phyloP scores from a whole-genome alignment of 2,329 filamentous ascomycete species.

The Hymenoscyphus albidus region DNA sequence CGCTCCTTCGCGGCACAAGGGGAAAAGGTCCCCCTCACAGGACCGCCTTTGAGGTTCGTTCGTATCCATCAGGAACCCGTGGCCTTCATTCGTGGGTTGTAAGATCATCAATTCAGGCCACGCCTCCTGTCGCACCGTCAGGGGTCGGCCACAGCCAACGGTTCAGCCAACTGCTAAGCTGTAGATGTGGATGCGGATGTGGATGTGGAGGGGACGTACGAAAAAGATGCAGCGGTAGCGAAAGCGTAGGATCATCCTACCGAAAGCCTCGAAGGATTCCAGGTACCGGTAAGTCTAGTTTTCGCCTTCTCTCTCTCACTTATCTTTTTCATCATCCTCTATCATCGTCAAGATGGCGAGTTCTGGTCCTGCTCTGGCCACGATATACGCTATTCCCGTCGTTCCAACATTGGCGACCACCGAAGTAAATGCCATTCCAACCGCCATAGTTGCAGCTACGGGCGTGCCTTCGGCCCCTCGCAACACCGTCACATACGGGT shows the following conservation, averaged over 20 bases:
- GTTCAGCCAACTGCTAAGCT: not conserved
- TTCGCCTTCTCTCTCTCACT: not conserved
- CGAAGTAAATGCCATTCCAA: slow-evolving; percentile 1
- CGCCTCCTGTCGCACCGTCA: not conserved
- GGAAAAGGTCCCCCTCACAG: not conserved
- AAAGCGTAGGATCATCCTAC: slow-evolving; percentile 3
- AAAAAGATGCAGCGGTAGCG: not conserved
- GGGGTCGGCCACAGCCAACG: not conserved
- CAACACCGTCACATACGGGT: not conserved
- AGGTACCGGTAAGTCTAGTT: not conserved
- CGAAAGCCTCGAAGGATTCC: not conserved
- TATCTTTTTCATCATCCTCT: not conserved
- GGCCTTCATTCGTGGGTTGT: too few species aligned
- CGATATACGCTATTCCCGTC: slow-evolving; percentile 7
- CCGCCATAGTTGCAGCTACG: slow-evolving; percentile 3
- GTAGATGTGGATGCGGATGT: not conserved
- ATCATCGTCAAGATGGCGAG: not conserved
- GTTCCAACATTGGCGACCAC: not conserved
- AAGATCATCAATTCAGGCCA: too few species aligned
- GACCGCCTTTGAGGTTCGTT: not conserved
- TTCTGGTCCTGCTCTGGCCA: not conserved
- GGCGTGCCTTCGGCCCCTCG: not conserved
- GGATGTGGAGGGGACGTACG: not conserved
- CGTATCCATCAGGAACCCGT: not conserved
- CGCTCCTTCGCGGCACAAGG: not conserved